These are phyloP conservation scores for Xylariaceae sp. DNA, from an alignment of 2,329 filamentous ascomycete genomes.

Conservation along the genomic window DNA sequence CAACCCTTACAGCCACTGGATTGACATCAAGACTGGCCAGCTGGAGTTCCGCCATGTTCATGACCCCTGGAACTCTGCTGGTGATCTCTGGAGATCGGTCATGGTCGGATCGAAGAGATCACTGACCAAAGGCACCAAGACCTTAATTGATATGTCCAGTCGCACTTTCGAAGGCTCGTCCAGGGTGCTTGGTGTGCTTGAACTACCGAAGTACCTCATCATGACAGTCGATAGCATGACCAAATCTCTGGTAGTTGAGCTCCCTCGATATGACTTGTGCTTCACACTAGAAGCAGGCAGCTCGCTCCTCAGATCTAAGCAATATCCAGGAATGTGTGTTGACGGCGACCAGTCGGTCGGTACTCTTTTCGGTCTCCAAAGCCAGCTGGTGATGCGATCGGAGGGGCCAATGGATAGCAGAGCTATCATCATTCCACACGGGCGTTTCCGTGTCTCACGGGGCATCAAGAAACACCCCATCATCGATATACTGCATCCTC, in stretches of 20 bases:
- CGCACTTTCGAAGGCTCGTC: neutral
- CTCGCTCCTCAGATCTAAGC: neutral
- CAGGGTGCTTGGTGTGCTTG: neutral
- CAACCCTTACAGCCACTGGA: slow-evolving; percentile 2
- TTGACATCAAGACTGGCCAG: neutral
- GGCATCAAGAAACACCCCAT: neutral
- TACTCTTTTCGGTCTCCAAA: neutral
- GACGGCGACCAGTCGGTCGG: neutral
- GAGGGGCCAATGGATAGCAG: neutral
- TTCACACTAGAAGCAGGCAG: neutral
- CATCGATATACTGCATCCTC: neutral
- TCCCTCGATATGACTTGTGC: neutral
- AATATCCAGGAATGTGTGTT: neutral
- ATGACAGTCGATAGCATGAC: neutral
- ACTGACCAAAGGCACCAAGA: neutral
- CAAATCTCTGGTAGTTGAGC: neutral
- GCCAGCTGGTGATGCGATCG: neutral
- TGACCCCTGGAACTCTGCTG: neutral
- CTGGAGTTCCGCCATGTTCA: slow-evolving; percentile 1
- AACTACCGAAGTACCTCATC: neutral
- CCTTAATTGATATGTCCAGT: neutral
- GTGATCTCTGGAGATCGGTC: neutral
- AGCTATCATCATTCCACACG: neutral
- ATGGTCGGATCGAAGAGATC: neutral
- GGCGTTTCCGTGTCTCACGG: neutral